Percentiles rank a stretch among this genome's conserved stretches.
Evolutionary conservation across 306 rosid genomes (phyloP).

Genomic region (Spatholobus suberectus): DNA sequence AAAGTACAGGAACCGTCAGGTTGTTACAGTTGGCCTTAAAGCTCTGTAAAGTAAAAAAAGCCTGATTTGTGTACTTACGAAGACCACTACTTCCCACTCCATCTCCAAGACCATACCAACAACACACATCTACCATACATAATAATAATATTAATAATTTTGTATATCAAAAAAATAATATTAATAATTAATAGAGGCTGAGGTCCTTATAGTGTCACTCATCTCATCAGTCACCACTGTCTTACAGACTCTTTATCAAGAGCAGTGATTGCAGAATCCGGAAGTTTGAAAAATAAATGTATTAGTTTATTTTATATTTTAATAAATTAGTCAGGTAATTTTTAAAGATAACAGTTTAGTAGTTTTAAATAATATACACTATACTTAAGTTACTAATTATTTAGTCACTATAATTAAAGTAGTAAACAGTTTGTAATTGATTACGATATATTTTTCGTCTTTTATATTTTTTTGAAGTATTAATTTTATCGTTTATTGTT

Average conservation of each 20-base stretch:
- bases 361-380: too few relatives aligned
- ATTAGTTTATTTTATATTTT: background rate
- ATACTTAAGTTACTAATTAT: too few relatives aligned
- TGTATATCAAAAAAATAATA: background rate
- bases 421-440: too few relatives aligned
- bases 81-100: background rate
- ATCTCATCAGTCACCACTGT: background rate
- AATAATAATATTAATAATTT: background rate
- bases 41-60: slow-evolving; percentile 12
- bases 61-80: slow-evolving; percentile 29
- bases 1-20: slow-evolving; percentile 42
- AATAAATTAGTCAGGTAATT: too few relatives aligned
- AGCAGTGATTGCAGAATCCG: background rate
- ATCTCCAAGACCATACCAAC: background rate
- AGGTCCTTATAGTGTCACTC: slow-evolving; percentile 7
- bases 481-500: too few relatives aligned
- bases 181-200: background rate
- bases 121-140: background rate
- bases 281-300: background rate
- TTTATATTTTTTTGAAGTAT: too few relatives aligned
- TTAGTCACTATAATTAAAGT: too few relatives aligned
- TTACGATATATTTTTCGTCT: too few relatives aligned
- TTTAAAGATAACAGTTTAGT: too few relatives aligned
- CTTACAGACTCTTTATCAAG: background rate
- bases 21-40: slow-evolving; percentile 39